Evolutionary conservation across 352 stramenopile species (phyloP), one percentile per base, ranked within the genome.

Genomic region (Phytophthora ohioensis): DNA sequence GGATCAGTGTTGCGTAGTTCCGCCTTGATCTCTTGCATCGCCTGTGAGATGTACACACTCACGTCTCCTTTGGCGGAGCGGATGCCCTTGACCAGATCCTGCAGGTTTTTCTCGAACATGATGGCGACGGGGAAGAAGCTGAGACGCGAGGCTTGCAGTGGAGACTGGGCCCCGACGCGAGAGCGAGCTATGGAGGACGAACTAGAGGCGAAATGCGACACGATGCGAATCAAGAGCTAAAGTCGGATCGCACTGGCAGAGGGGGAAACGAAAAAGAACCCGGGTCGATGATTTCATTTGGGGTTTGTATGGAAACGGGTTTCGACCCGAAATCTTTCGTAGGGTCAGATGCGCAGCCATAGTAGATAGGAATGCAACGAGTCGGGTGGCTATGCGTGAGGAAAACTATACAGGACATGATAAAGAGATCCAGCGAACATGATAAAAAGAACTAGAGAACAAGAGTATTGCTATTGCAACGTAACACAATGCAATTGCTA

Each of bases 51-150:
- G 87, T 98, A 99, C 38, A 98, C 79, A 21, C 82, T 93, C 43
- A 98, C 95, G 66, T 99, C 97, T 68, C 94, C 90, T 73, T 99
- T 99, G 77, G 96, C 80, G 55, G 95, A 96, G 57, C 98, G 97
- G 76, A 99, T 99, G 65, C 98, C 98, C 85, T 99, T 99, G 10
- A 99, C 97, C 38, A 99, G 84, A 78, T 99, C 98, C 70, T 98
- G 96, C 47, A 99, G 81, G 41, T 91, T 98, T 86, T 99, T 99
- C 85, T 99, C 96, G 77, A 99, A 99, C 96, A 99, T 99, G 39
- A 32, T 39, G 46, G 59, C 49, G 48, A 27, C 15, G 13, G 36
- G 34, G 32, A 67, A 27, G 21, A 27, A 27, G 43, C 17, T 57
- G 46, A 51, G 59, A 74, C 47, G 41, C 51, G 42, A 36, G 27